Base-by-base conservation (phyloP, 805 yeast species). In the Yarrowia divulgata region DNA sequence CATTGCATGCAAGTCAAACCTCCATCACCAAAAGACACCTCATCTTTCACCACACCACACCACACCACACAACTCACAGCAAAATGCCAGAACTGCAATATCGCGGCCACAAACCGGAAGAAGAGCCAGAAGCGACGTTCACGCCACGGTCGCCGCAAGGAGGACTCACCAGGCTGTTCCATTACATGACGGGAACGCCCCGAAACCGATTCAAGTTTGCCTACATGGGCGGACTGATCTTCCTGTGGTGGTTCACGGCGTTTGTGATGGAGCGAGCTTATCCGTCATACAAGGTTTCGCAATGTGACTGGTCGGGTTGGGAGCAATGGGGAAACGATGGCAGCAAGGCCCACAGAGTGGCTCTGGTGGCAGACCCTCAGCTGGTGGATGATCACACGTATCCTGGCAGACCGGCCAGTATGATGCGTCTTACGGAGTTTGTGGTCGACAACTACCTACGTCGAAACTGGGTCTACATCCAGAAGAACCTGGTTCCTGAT, bases 331-430 rank as follows among this genome's bases (percentile, higher is more conserved):
- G 4, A 23, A 49, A 5, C 6, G 46, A 55, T 23, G 29, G 29
- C 19, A 58, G 54, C 18, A 49, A 55, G 4, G 52, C 73, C 12
- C 45, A 74, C 12, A 72, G 73, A 14, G 81, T 90, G 37, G 85
- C 85, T 0, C 71, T 95, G 13, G 82, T 91, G 43, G 98, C 98
- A 0, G 99, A 95, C 76, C 99, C 99, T 0, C 99, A 95, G 77
- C 83, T 95, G 52, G 89, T 95, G 74, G 99, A 95, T 75, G 89
- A 83, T 34, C 86, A 90, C 77, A 90, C 98, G 0, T 95, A 95
- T 76, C 97, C 97, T 0, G 88, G 85, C 2, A 80, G 93, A 73
- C 86, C 88, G 19, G 71, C 79, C 50, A 34, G 81, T 3, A 76
- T 85, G 32, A 84, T 85, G 75, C 83, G 80, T 72, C 72, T 91